Conservation (phyloP, 169 alveolate genomes). For the Eimeria sp. region DNA sequence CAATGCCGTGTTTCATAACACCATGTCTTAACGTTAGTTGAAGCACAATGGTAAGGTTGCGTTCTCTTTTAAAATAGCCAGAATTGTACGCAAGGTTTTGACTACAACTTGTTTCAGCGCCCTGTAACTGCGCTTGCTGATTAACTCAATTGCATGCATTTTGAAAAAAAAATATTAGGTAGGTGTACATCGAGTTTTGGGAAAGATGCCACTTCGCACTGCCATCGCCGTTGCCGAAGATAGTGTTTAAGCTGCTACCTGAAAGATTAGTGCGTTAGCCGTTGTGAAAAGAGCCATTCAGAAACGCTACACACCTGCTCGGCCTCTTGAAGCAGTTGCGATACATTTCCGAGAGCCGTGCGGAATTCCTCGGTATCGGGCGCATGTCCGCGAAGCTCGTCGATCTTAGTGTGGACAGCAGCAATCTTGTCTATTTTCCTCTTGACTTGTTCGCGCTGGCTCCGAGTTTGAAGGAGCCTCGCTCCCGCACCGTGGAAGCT, state of each 20-base stretch:
- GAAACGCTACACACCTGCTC: constrained; percentile 50
- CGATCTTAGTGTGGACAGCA: constrained; percentile 62
- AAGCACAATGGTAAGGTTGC: neutral
- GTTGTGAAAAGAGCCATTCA: too few species aligned
- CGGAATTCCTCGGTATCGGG: constrained; percentile 74
- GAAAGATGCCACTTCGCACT: constrained; percentile 51
- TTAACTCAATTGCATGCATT: neutral
- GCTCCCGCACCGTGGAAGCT: constrained; percentile 72
- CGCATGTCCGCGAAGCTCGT: constrained; percentile 69
- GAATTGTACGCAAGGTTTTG: neutral
- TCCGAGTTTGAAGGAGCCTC: constrained; percentile 65
- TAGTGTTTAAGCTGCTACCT: constrained; percentile 39
- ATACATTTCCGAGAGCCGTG: constrained; percentile 45
- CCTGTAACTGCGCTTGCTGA: neutral
- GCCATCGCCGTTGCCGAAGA: constrained; percentile 42
- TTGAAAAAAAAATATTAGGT: neutral
- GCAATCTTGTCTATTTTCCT: constrained; percentile 66
- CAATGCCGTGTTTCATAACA: neutral
- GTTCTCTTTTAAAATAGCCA: neutral
- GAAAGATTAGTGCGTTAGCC: neutral
- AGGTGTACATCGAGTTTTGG: constrained; percentile 34
- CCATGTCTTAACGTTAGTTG: neutral
- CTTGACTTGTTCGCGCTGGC: constrained; percentile 76
- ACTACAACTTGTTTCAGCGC: neutral
- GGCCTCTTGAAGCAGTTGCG: constrained; percentile 70